Conservation (phyloP, 2,329 filamentous ascomycete genomes). For the Aciculosporium take region DNA sequence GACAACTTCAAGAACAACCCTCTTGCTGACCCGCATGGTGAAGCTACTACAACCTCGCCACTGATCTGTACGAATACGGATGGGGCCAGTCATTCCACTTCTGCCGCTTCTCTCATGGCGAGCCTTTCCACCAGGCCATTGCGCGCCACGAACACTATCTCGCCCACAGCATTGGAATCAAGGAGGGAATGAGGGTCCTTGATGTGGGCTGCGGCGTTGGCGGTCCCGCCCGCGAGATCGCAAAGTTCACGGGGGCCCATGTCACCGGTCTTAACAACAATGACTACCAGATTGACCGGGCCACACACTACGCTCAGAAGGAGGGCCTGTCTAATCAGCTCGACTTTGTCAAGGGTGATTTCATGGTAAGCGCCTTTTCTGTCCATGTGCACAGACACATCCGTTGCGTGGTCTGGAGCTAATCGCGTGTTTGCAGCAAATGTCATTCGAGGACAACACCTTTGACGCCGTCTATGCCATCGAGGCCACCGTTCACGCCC, state of each 20-base stretch:
- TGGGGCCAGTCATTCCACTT: constrained; percentile 98
- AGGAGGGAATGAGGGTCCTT: constrained; percentile 75
- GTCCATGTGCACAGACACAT: neutral
- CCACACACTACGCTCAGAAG: constrained; percentile 69
- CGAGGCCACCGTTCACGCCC: constrained; percentile 91
- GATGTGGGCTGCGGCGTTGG: constrained; percentile 97
- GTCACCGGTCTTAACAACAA: constrained; percentile 96
- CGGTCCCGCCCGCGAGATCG: constrained; percentile 87
- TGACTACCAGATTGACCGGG: constrained; percentile 95
- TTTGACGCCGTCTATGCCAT: constrained; percentile 97
- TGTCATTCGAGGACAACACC: constrained; percentile 80
- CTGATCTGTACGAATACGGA: constrained; percentile 90
- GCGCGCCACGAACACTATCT: constrained; percentile 97
- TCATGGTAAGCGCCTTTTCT: constrained; percentile 49
- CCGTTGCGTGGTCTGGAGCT: neutral
- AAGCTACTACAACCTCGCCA: constrained; percentile 94
- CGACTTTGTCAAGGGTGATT: constrained; percentile 85
- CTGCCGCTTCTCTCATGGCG: constrained; percentile 77
- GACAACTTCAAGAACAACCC: too few relatives aligned
- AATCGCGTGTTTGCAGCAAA: constrained; percentile 34
- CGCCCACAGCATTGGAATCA: constrained; percentile 73
- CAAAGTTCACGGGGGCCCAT: constrained; percentile 84
- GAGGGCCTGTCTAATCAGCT: constrained; percentile 70
- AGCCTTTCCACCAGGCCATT: constrained; percentile 82
- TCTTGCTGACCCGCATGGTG: constrained; percentile 9